Evolutionary conservation across 345 rosid genomes (phyloP).

Genomic region (Salix caprea): DNA sequence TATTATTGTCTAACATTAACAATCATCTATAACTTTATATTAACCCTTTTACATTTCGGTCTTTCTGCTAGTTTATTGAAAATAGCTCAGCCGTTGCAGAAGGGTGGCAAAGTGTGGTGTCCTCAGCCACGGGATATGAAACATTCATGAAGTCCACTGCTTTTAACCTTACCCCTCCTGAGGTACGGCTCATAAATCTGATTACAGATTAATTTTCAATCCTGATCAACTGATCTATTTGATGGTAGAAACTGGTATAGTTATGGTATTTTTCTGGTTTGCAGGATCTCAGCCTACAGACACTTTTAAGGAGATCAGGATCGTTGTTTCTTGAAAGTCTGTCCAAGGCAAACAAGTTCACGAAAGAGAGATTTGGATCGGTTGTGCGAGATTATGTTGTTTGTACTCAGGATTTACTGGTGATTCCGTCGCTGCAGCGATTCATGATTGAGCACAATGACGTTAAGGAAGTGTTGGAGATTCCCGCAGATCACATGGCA

Average conservation of each 20-base stretch:
- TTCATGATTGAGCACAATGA: conserved; percentile 33
- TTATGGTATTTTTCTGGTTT: neutral
- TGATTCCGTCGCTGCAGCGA: conserved; percentile 10
- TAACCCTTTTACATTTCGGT: neutral
- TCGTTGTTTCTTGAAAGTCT: conserved; percentile 3
- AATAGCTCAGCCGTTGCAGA: neutral
- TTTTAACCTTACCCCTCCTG: conserved; percentile 23
- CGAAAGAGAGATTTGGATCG: conserved; percentile 20
- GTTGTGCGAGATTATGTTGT: conserved; percentile 19
- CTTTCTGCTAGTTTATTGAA: neutral
- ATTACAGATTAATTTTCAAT: neutral
- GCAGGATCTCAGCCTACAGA: neutral
- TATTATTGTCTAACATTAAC: neutral
- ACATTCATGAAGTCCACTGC: conserved; percentile 14
- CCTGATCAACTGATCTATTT: neutral
- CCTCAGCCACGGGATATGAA: conserved; percentile 8
- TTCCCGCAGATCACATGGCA: conserved; percentile 25
- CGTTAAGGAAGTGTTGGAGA: conserved; percentile 20
- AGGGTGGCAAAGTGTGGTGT: conserved; percentile 14
- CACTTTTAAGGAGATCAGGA: neutral
- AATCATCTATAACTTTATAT: neutral
- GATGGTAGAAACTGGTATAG: too few relatives aligned
- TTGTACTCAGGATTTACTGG: conserved; percentile 17
- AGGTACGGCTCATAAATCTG: conserved; percentile 11
- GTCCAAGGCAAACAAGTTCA: conserved; percentile 7